Evolutionary conservation across 2,329 filamentous ascomycete species (phyloP).

Genomic region (Lecanoromycetidae sp.): DNA sequence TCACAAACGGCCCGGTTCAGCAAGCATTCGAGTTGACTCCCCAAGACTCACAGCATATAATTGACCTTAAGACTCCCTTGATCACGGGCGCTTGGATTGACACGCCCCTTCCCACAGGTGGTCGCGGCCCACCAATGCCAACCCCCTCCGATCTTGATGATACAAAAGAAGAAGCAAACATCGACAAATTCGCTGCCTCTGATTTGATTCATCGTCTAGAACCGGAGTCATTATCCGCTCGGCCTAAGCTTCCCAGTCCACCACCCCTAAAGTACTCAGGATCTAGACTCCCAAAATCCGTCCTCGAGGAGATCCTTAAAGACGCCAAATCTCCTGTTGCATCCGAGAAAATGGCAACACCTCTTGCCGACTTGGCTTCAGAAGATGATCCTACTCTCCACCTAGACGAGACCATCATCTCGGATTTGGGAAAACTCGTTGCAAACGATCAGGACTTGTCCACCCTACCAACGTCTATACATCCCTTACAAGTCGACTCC

Average conservation of each 20-base stretch:
- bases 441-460: constrained; percentile 10
- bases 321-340: constrained; percentile 11
- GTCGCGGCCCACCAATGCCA: constrained; percentile 14
- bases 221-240: constrained; percentile 2
- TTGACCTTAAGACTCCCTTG: constrained; percentile 27
- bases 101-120: constrained; percentile 25
- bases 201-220: constrained; percentile 12
- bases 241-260: constrained; percentile 4
- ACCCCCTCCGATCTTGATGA: constrained; percentile 10
- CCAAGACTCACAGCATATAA: neutral
- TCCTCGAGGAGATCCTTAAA: constrained; percentile 16
- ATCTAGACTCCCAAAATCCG: constrained; percentile 15
- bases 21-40: constrained; percentile 9
- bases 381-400: constrained; percentile 18
- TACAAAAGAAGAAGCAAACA: constrained; percentile 6
- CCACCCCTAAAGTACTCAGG: constrained; percentile 11
- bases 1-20: constrained; percentile 13
- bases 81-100: constrained; percentile 39
- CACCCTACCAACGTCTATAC: constrained; percentile 4
- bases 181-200: constrained; percentile 7
- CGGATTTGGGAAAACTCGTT: constrained; percentile 17
- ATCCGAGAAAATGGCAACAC: neutral
- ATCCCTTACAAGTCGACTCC: neutral
- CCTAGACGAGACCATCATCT: constrained; percentile 18
- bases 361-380: constrained; percentile 3